Base-by-base conservation (phyloP, 805 yeast genomes). In the Candida gorgasii region DNA sequence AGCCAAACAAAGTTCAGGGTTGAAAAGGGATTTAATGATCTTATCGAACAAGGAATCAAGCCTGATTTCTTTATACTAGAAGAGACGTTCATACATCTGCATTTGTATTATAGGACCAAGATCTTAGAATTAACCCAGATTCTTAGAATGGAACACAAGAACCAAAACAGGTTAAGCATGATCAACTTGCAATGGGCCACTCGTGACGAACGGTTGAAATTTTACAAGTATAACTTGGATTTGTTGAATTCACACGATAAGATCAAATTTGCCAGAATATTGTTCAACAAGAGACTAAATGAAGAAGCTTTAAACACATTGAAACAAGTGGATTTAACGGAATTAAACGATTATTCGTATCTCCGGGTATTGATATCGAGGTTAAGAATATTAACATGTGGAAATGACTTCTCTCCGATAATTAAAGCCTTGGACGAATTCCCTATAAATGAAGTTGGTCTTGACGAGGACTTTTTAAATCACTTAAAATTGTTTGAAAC, bases 51-150 rank as follows among this genome's bases (percentile, higher is more conserved):
- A 39, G 74, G 74, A 0, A 58, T 69, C 6, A 50, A 57, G 19
- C 75, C 75, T 0, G 72, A 69, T 43, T 50, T 51, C 35, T 40
- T 42, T 12, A 39, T 67, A n/a, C 44, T 70, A 5, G 60, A 60
- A 34, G 59, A 54, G 29, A 65, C 73, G 0, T 61, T 65, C 39
- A 46, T 54, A 20, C 50, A 59, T 23, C 58, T 60, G 51, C 58
- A 58, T 30, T 24, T 44, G 14, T 42, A 24, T 9, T 26, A 35
- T 13, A 48, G 41, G 22, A 47, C 47, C 29, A 32, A 36, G 36
- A 34, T 49, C 11, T 37, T 49, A 11, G 45, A 46, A 18, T 29
- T 49, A 7, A 33, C 45, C 16, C 48, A 44, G n/a, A 45, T 19
- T 12, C 45, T 46, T 2, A 27, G 52, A 23, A 34, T 49, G 42